Evolutionary conservation across 2,329 filamentous ascomycete species (phyloP), one percentile per base, ranked within the genome.

Genomic region (Epichloe baconii): DNA sequence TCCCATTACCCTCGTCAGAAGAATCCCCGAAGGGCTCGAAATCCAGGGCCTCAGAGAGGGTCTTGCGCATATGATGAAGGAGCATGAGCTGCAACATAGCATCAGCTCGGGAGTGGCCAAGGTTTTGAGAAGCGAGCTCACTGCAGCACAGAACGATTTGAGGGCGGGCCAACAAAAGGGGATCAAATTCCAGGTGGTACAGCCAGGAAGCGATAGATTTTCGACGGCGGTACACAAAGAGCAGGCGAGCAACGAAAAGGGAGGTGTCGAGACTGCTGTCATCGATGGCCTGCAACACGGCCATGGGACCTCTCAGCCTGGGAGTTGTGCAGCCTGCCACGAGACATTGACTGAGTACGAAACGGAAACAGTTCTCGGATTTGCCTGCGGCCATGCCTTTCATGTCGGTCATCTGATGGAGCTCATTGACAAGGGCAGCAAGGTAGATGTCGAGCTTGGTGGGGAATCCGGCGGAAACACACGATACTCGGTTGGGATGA

Each of bases 81-180:
- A 98, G 67, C 90, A 96, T 63, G 93, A 97, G 63, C 86, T 98
- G 44, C 93, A 97, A 68, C 82, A 87, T 63, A 93, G 86, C 59
- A 96, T 98, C 63, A 91, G 86, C 56, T 83, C 85, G 43, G 93
- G 93, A 1, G 93, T 94, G 3, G 90, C 93, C 0, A 80, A 81
- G 50, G 90, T 97, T 0, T 73, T 97, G 42, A 76, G 86, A 48
- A 88, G 90, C 52, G 93, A 98, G 67, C 91, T 98, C 0, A 83
- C 85, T 0, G 76, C 79, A 4, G 88, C 86, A 1, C 95, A 97
- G 78, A 84, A 84, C 48, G 82, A 81, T 4, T 72, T 97, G 19
- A 80, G 91, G 0, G 80, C 75, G 14, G 89, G 91, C 0, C 87
- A 94, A 64, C 82, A 84, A 48, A 85, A 82, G 57, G 93, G 85